These are phyloP conservation scores for Myrica gale DNA, from an alignment of 306 rosid genomes.

Conservation along the genomic window DNA sequence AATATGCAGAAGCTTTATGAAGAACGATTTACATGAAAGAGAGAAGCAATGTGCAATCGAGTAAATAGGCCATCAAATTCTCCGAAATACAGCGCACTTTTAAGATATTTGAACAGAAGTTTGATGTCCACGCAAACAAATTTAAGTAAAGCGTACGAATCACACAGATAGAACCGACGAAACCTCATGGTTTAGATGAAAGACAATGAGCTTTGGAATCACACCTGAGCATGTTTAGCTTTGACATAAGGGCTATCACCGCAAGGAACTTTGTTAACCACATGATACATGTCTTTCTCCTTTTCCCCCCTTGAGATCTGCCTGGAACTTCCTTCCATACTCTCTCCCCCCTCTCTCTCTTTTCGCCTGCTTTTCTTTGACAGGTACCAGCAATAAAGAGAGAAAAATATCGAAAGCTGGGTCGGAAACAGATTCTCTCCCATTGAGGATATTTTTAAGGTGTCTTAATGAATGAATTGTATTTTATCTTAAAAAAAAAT, in stretches of 20 bases:
- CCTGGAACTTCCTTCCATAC: slow-evolving; percentile 37
- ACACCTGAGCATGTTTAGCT: slow-evolving; percentile 95
- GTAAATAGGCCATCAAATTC: not conserved
- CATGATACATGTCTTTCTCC: slow-evolving; percentile 68
- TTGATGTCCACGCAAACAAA: not conserved
- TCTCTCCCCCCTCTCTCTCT: slow-evolving; percentile 16
- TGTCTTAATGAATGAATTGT: too few relatives aligned
- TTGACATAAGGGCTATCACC: slow-evolving; percentile 87
- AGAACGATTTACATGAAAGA: not conserved
- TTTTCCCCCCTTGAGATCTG: slow-evolving; percentile 43
- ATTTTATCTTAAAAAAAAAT: too few relatives aligned
- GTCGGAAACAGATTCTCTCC: too few relatives aligned
- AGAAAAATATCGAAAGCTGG: not conserved
- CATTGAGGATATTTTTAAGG: too few relatives aligned
- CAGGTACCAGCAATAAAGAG: not conserved
- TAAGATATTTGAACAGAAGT: not conserved
- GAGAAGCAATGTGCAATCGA: not conserved
- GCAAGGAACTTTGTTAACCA: slow-evolving; percentile 72
- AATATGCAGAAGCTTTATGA: not conserved
- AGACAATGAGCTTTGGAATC: slow-evolving; percentile 14
- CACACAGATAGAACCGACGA: not conserved
- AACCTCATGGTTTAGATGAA: not conserved
- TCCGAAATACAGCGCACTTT: too few relatives aligned
- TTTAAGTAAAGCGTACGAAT: not conserved
- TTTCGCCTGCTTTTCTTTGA: not conserved